These are phyloP conservation scores for Bipolaris cookei DNA, from an alignment of 2,329 filamentous ascomycete species.

Conservation along the genomic window DNA sequence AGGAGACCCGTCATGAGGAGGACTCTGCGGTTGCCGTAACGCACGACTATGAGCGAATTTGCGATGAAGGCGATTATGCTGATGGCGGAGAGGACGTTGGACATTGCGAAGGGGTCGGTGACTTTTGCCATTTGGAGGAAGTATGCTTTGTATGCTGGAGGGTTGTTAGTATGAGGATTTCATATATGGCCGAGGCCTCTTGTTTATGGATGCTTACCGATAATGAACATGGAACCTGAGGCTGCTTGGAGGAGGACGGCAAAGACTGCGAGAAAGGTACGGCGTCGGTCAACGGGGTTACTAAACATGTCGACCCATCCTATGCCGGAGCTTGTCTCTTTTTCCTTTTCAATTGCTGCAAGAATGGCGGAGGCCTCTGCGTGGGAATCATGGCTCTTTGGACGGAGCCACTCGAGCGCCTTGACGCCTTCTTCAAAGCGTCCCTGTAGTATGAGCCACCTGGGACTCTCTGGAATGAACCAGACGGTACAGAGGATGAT, in stretches of 20 bases:
- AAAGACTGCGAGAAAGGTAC: constrained; percentile 45
- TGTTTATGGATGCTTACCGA: constrained; percentile 46
- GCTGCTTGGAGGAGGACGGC: constrained; percentile 48
- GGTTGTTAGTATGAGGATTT: background rate
- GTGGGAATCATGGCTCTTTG: constrained; percentile 49
- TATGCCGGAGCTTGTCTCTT: constrained; percentile 35
- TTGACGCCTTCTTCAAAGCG: constrained; percentile 45
- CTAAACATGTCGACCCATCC: constrained; percentile 47
- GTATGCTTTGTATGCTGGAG: constrained; percentile 55
- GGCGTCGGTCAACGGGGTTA: constrained; percentile 43
- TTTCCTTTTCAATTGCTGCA: constrained; percentile 44
- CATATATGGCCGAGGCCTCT: background rate
- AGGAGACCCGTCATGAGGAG: constrained; percentile 61
- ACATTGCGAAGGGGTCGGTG: constrained; percentile 62
- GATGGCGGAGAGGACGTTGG: constrained; percentile 61
- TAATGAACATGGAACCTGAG: constrained; percentile 49
- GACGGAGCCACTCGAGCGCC: constrained; percentile 47
- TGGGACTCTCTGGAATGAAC: constrained; percentile 42
- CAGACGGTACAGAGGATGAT: constrained; percentile 51
- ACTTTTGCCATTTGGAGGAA: constrained; percentile 67
- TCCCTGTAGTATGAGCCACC: constrained; percentile 44
- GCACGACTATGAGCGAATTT: constrained; percentile 61
- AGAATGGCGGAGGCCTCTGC: constrained; percentile 41
- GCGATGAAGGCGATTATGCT: constrained; percentile 63
- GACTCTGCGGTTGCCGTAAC: constrained; percentile 60